These are phyloP conservation scores for Pythium sukuiense DNA, from an alignment of 352 stramenopile species.

Conservation along the genomic window DNA sequence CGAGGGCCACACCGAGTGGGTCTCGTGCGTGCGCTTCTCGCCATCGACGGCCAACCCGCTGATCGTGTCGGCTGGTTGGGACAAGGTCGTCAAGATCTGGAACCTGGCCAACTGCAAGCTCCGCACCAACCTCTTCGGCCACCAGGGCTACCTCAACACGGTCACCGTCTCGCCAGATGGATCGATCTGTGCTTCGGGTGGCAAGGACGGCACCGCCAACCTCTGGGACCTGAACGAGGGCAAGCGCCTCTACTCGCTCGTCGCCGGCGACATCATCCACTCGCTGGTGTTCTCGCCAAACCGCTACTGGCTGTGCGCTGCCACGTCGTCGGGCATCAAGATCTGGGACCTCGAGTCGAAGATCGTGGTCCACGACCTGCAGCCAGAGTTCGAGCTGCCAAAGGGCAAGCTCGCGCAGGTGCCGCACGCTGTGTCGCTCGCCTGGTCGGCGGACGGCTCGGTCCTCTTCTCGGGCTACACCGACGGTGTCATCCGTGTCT, in stretches of 20 bases:
- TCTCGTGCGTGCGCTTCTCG: slow-evolving; percentile 99
- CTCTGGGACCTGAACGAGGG: slow-evolving; percentile 99
- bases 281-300: slow-evolving; percentile 99
- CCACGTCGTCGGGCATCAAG: slow-evolving; percentile 98
- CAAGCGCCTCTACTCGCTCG: slow-evolving; percentile 99
- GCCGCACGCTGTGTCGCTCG: slow-evolving; percentile 97
- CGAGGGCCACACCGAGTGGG: slow-evolving; percentile 99
- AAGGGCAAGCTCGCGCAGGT: slow-evolving; percentile 93
- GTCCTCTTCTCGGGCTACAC: slow-evolving; percentile 99
- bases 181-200: slow-evolving; percentile 98
- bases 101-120: slow-evolving; percentile 99
- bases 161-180: slow-evolving; percentile 99
- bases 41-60: slow-evolving; percentile 95
- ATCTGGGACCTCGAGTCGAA: slow-evolving; percentile 99
- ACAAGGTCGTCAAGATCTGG: slow-evolving; percentile 99
- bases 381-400: slow-evolving; percentile 89
- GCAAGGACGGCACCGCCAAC: slow-evolving; percentile 99
- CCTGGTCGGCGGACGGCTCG: slow-evolving; percentile 97
- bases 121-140: slow-evolving; percentile 98
- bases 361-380: slow-evolving; percentile 97
- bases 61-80: slow-evolving; percentile 99
- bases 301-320: slow-evolving; percentile 99
- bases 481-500: slow-evolving; percentile 98
- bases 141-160: slow-evolving; percentile 99
- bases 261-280: slow-evolving; percentile 97